phyloP scores from a whole-genome alignment of 2,329 filamentous ascomycete genomes.

The Colletotrichum tabaci region DNA sequence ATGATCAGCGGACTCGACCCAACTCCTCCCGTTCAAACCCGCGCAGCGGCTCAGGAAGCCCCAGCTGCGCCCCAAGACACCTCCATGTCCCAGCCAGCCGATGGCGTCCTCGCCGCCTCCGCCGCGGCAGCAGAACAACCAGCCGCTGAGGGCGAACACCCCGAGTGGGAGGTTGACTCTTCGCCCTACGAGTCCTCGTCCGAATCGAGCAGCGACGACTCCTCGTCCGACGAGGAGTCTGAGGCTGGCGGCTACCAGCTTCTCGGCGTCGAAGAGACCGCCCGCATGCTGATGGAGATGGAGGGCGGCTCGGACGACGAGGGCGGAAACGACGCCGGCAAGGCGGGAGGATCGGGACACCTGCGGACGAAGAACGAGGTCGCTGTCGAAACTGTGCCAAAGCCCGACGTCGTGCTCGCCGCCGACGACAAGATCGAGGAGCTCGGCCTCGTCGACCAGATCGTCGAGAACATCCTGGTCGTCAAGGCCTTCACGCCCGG shows the following conservation, averaged over 20 bases:
- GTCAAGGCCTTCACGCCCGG: conserved; percentile 85
- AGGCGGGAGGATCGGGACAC: conserved; percentile 58
- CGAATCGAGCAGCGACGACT: conserved; percentile 71
- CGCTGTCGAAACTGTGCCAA: conserved; percentile 74
- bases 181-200: conserved; percentile 81
- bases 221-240: conserved; percentile 67
- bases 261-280: conserved; percentile 85
- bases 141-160: conserved; percentile 62
- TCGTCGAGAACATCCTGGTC: conserved; percentile 84
- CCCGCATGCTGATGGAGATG: conserved; percentile 86
- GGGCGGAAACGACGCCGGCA: conserved; percentile 52
- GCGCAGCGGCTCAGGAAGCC: neutral
- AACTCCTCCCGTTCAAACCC: conserved; percentile 2
- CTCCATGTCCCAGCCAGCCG: conserved; percentile 18
- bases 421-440: conserved; percentile 82
- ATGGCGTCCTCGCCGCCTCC: neutral
- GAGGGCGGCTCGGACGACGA: conserved; percentile 87
- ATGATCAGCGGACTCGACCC: conserved; percentile 57
- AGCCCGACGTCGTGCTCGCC: conserved; percentile 85
- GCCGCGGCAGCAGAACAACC: conserved; percentile 13
- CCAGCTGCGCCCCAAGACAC: neutral
- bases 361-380: conserved; percentile 89
- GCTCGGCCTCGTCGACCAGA: conserved; percentile 81
- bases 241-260: conserved; percentile 77
- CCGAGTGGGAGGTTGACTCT: conserved; percentile 89